Evolutionary conservation across 2,329 filamentous ascomycete species (phyloP), one percentile per base, ranked within the genome.

Genomic region (Leptoxyphium fumago): DNA sequence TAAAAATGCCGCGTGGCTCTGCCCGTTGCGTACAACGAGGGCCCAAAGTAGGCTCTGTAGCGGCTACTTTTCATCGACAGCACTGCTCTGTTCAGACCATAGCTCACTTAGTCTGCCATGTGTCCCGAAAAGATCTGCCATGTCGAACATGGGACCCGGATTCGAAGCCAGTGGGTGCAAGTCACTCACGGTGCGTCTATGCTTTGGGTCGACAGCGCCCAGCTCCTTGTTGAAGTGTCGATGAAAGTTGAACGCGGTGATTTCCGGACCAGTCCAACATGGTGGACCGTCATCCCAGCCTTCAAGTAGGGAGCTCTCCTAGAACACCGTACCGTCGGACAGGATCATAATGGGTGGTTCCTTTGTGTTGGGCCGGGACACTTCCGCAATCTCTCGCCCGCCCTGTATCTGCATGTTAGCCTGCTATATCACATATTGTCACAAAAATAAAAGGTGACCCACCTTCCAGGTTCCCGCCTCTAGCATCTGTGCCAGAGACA

Each of bases 401-500:
- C 89, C 89, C 88, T 78, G 50, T 38, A 49, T 76, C 46, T 44
- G 21, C 21, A 26, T 26, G 21, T 26, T 26, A 43, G 49, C 59
- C 57, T 57, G 58, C 44, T 29, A 38, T 42, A 26, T 26, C 15
- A 41, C 29, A 42, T 15, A 7, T 7, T 7, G 7, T 26, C 21
- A 26, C 21, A 26, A 26, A 8, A n/a, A 17, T 39, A 28, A 17
- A 26, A 5, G 15, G 46, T n/a, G n/a, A 55, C 76, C 66, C 64
- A 91, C 88, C 83, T 96, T 96, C 89, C 91, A 98, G 59, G 85
- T 94, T 42, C 91, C 91, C 11, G 89, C 91, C 64, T 96, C 91
- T 14, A 98, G 72, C 68, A 98, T 78, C 62, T 98, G 91, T 5
- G 88, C 79, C 52, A 96, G 65, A 36, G 71, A 84, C 60, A 98